These are phyloP conservation scores for Cubamyces lactineus DNA, from an alignment of 768 basidiomycete genomes.

Conservation along the genomic window DNA sequence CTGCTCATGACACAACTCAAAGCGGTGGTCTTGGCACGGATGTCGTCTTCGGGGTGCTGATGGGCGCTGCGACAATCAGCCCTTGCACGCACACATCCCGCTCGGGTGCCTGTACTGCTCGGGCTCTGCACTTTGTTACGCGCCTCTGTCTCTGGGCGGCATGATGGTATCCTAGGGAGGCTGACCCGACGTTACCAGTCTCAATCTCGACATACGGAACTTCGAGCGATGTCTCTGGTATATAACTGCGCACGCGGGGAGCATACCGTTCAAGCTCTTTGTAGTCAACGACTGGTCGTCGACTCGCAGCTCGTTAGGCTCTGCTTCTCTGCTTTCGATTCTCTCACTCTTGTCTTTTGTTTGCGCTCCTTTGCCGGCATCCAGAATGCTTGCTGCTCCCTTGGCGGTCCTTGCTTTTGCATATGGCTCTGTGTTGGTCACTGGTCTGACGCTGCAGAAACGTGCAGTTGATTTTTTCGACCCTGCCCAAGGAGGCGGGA, in stretches of 20 bases:
- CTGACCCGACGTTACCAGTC: not conserved
- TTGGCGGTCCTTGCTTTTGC: not conserved
- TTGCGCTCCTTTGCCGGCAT: too few relatives aligned
- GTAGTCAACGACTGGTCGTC: conserved; percentile 20
- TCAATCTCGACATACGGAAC: not conserved
- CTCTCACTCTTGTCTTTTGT: too few relatives aligned
- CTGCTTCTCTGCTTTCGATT: not conserved
- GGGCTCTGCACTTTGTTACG: not conserved
- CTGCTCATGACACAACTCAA: too few relatives aligned
- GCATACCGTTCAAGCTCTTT: not conserved
- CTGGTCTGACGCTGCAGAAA: conserved; percentile 11
- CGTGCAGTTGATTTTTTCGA: conserved; percentile 36
- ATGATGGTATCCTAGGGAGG: conserved; percentile 4
- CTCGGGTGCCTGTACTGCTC: not conserved
- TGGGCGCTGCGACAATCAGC: not conserved
- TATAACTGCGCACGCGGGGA: not conserved
- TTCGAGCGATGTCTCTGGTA: not conserved
- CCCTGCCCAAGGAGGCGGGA: conserved; percentile 43
- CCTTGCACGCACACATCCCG: not conserved
- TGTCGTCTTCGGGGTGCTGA: not conserved
- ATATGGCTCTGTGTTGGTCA: conserved; percentile 12
- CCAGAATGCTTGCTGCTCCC: conserved; percentile 1
- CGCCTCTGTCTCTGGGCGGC: not conserved
- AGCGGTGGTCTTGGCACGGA: not conserved
- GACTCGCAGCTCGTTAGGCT: not conserved